A percentile compares a stretch with the other conserved stretches of the same genome.
phyloP scores from a whole-genome alignment of 192 early-diverging fungal species.

The Coemansia sp. region DNA sequence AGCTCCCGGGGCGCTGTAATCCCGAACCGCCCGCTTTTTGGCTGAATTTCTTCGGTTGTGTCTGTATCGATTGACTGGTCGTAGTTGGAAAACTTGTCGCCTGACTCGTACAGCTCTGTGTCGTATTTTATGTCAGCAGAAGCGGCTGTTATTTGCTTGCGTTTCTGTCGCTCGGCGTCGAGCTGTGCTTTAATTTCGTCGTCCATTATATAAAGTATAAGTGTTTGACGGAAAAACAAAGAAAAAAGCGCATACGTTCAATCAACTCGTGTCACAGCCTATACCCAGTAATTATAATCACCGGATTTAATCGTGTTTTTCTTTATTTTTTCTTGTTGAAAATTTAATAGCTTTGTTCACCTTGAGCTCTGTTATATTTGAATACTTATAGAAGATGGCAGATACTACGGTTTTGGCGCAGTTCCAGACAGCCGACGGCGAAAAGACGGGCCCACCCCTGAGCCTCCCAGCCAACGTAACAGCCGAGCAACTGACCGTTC shows the following conservation, averaged over 20 bases:
- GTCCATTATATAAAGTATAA: constrained; percentile 3
- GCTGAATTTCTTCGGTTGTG: constrained; percentile 23
- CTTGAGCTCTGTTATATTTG: neutral
- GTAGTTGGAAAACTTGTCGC: constrained; percentile 71
- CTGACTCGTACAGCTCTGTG: constrained; percentile 68
- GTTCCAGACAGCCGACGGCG: constrained; percentile 78
- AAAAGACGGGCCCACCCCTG: constrained; percentile 79
- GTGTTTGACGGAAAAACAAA: neutral
- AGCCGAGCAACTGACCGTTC: constrained; percentile 78
- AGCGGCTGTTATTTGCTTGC: constrained; percentile 18
- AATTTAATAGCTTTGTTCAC: neutral
- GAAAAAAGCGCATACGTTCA: neutral
- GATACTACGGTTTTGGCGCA: constrained; percentile 52
- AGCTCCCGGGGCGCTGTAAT: constrained; percentile 83
- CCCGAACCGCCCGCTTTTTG: constrained; percentile 56
- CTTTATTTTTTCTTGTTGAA: neutral
- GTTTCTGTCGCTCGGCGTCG: constrained; percentile 36
- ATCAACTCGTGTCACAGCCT: neutral
- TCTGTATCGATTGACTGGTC: constrained; percentile 56
- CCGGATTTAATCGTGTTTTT: neutral
- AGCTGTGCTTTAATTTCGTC: constrained; percentile 38
- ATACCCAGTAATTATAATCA: neutral
- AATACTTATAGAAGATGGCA: constrained; percentile 1
- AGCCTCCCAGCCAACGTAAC: constrained; percentile 83
- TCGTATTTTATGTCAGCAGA: constrained; percentile 59